Evolutionary conservation across 2,329 filamentous ascomycete genomes (phyloP).

Genomic region (Zalaria obscura): DNA sequence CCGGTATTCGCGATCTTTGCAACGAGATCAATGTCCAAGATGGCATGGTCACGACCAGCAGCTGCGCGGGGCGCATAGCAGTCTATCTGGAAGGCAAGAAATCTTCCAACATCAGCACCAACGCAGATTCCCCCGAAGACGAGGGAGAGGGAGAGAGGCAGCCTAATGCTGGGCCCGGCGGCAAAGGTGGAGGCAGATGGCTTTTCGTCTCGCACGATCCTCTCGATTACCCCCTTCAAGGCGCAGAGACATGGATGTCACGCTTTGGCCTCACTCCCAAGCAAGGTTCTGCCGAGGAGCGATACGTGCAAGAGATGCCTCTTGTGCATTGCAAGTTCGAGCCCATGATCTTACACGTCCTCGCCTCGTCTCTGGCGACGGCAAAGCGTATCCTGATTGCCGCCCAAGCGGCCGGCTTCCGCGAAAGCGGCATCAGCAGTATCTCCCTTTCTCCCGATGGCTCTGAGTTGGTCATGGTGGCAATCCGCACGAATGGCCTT

Average conservation of each 20-base stretch:
- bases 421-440: constrained; percentile 76
- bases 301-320: constrained; percentile 8
- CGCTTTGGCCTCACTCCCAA: background rate
- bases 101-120: background rate
- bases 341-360: constrained; percentile 85
- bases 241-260: background rate
- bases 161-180: constrained; percentile 50
- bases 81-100: constrained; percentile 70
- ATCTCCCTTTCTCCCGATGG: constrained; percentile 27
- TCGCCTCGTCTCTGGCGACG: constrained; percentile 59
- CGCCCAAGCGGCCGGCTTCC: constrained; percentile 69
- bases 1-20: constrained; percentile 63
- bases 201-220: constrained; percentile 69
- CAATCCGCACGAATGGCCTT: constrained; percentile 70
- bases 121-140: constrained; percentile 5
- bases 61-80: constrained; percentile 75
- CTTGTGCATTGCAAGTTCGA: constrained; percentile 83
- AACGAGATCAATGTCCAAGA: constrained; percentile 59
- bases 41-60: constrained; percentile 81
- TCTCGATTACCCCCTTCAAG: background rate
- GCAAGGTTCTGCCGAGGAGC: background rate
- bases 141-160: constrained; percentile 10
- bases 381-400: constrained; percentile 64
- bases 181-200: constrained; percentile 79
- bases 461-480: constrained; percentile 56